Percentiles rank a stretch among this genome's conserved stretches.
These are phyloP conservation scores for Drosera spatulata DNA, from an alignment of 179 eudicot species.

Conservation along the genomic window DNA sequence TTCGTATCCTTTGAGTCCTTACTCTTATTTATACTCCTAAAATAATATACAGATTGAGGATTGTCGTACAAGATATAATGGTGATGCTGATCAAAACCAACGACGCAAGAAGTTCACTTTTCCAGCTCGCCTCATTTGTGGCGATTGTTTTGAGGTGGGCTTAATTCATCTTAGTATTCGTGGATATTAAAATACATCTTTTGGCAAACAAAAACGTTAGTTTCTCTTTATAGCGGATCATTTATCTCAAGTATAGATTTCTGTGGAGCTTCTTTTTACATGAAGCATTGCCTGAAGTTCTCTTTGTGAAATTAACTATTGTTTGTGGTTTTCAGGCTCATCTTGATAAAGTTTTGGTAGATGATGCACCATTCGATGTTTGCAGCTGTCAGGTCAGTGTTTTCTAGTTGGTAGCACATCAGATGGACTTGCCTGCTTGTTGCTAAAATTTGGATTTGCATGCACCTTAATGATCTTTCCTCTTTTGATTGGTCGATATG, in stretches of 20 bases:
- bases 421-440: too few species aligned
- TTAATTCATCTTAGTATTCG: neutral
- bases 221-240: neutral
- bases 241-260: too few species aligned
- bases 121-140: conserved; percentile 91
- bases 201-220: neutral
- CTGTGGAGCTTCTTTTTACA: too few species aligned
- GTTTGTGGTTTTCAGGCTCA: conserved; percentile 44
- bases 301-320: neutral
- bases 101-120: conserved; percentile 84
- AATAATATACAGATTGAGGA: conserved; percentile 63
- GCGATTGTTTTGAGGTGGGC: conserved; percentile 92
- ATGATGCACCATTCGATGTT: conserved; percentile 90
- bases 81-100: conserved; percentile 88
- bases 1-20: too few species aligned
- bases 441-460: too few species aligned
- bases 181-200: neutral
- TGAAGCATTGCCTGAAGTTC: too few species aligned
- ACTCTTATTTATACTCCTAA: too few species aligned
- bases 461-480: too few species aligned
- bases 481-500: too few species aligned
- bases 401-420: neutral
- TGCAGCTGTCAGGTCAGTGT: conserved; percentile 89
- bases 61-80: conserved; percentile 91
- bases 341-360: conserved; percentile 65